Conservation (phyloP, 1,284 basidiomycete species). For the Phlebopus sp. region DNA sequence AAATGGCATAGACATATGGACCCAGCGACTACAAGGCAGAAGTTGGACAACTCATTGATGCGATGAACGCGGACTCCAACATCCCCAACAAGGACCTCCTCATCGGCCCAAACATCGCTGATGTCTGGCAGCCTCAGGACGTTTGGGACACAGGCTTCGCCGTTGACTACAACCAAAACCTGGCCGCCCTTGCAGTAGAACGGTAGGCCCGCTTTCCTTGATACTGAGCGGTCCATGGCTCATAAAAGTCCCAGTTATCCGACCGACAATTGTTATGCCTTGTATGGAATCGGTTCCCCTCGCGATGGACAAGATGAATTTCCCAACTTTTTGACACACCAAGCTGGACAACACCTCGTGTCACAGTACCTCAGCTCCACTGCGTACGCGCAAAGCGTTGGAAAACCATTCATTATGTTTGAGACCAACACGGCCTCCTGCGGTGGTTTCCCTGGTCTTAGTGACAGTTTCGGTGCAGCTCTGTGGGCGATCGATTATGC, state of each 20-base stretch:
- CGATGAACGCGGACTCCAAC: slow-evolving; percentile 40
- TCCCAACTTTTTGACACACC: slow-evolving; percentile 57
- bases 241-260: slow-evolving; percentile 20
- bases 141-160: slow-evolving; percentile 61
- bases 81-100: slow-evolving; percentile 48
- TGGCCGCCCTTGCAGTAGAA: slow-evolving; percentile 55
- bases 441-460: slow-evolving; percentile 76
- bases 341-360: slow-evolving; percentile 44
- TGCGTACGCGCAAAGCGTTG: slow-evolving; percentile 39
- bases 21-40: slow-evolving; percentile 47
- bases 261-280: slow-evolving; percentile 55
- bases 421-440: slow-evolving; percentile 83
- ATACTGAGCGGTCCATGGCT: background rate
- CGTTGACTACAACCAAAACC: slow-evolving; percentile 40
- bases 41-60: slow-evolving; percentile 32
- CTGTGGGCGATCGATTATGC: slow-evolving; percentile 71
- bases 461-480: slow-evolving; percentile 68
- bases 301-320: slow-evolving; percentile 54
- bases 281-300: slow-evolving; percentile 41
- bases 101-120: slow-evolving; percentile 59
- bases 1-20: slow-evolving; percentile 25
- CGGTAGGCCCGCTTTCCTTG: slow-evolving; percentile 34
- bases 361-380: slow-evolving; percentile 50
- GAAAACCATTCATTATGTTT: slow-evolving; percentile 67
- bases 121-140: slow-evolving; percentile 50